These are phyloP conservation scores for Purpureocillium lavendulum DNA, from an alignment of 2,329 filamentous ascomycete genomes.

Conservation along the genomic window DNA sequence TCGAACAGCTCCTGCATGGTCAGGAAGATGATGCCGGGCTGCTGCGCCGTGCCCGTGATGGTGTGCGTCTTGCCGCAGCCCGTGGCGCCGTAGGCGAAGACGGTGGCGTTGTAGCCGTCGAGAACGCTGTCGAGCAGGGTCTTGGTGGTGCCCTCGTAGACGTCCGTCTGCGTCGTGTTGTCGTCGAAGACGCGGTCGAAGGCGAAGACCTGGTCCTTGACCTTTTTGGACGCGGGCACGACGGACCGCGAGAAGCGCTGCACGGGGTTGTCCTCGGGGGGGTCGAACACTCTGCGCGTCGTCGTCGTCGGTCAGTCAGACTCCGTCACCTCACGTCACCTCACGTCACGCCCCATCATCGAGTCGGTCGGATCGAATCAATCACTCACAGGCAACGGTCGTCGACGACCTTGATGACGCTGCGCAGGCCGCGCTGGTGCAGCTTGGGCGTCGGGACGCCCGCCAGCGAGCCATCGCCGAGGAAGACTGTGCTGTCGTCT, in stretches of 20 bases:
- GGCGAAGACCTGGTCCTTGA: slow-evolving; percentile 95
- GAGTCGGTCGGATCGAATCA: neutral
- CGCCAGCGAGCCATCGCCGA: slow-evolving; percentile 96
- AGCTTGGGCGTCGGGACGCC: slow-evolving; percentile 77
- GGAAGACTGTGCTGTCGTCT: slow-evolving; percentile 83
- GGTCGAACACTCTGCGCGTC: slow-evolving; percentile 75
- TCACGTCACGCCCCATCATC: neutral
- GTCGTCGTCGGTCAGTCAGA: slow-evolving; percentile 10
- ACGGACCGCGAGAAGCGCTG: slow-evolving; percentile 80
- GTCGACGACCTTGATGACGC: slow-evolving; percentile 93
- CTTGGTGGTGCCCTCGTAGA: slow-evolving; percentile 90
- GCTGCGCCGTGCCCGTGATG: slow-evolving; percentile 83
- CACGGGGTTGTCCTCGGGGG: slow-evolving; percentile 87
- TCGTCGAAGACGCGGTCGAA: slow-evolving; percentile 98
- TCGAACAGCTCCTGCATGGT: slow-evolving; percentile 99
- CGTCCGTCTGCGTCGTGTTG: slow-evolving; percentile 81
- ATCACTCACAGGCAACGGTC: slow-evolving; percentile 81
- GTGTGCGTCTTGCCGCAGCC: slow-evolving; percentile 98
- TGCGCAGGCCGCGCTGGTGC: slow-evolving; percentile 74
- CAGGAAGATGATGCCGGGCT: slow-evolving; percentile 95
- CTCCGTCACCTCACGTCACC: neutral
- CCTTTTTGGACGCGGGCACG: slow-evolving; percentile 75
- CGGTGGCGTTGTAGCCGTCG: slow-evolving; percentile 96
- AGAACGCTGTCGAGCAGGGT: slow-evolving; percentile 88
- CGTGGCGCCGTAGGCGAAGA: slow-evolving; percentile 96